A percentile compares a stretch with the other conserved stretches of the same genome.
These are phyloP conservation scores for Aeschynomene evenia DNA, from an alignment of 306 rosid genomes.

Conservation along the genomic window DNA sequence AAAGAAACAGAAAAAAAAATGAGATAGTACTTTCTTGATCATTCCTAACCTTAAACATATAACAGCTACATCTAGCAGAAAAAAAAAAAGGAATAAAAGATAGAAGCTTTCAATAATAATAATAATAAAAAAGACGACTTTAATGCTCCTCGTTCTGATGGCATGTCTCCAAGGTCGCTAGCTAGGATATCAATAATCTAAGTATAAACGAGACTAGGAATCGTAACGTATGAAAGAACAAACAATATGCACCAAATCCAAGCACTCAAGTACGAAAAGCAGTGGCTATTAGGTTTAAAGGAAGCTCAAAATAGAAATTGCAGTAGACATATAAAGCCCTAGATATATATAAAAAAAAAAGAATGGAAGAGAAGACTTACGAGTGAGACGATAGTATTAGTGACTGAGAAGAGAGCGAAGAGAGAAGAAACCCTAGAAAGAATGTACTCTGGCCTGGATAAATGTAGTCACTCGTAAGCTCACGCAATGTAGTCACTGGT, in stretches of 20 bases:
- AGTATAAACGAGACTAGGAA: neutral
- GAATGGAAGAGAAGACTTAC: constrained; percentile 32
- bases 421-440: constrained; percentile 33
- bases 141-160: neutral
- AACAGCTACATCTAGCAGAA: neutral
- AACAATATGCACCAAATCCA: neutral
- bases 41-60: constrained; percentile 13
- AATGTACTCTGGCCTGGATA: too few species aligned
- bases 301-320: neutral
- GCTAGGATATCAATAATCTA: neutral
- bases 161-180: neutral
- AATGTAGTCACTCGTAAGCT: too few species aligned
- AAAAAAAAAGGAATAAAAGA: neutral
- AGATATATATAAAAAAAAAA: neutral
- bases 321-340: constrained; percentile 11
- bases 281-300: neutral
- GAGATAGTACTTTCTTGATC: neutral
- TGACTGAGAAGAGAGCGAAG: constrained; percentile 8
- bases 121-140: neutral
- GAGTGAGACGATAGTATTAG: neutral
- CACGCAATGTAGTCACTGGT: too few species aligned
- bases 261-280: neutral
- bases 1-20: neutral
- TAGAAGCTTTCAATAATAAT: neutral
- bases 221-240: neutral